Base-by-base conservation (phyloP, 495 filamentous ascomycete species). In the Trichoderma orchidacearum region DNA sequence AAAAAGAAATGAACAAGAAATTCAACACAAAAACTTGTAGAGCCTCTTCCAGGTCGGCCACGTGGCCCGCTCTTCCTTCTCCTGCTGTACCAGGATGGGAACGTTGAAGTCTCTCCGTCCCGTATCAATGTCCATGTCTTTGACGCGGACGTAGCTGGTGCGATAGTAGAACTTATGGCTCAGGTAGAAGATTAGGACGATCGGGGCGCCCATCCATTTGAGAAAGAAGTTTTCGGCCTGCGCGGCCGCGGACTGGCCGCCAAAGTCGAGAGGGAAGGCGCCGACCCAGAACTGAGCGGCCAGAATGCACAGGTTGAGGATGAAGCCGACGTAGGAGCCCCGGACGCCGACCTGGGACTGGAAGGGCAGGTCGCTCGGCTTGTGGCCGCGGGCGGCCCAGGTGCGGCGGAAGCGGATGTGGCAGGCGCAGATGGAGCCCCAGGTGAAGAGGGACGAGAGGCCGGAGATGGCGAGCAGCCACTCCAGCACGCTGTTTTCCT, bases 271-370 rank as follows among this genome's bases (percentile, higher is more conserved):
- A 1, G 93, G 93, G 59, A 85, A 87, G 15, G 88, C 85, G 29
- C 86, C 90, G 28, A 84, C 85, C 93, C 93, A 97, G 74, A 97
- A 95, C 64, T 97, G 91, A 7, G 87, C 92, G 48, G 92, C 63
- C 21, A 97, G 77, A n/a, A 98, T 84, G 9, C 95, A 72, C 27
- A 74, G 55, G 67, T 96, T 96, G 68, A 95, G 82, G 30, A 71
- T 58, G 58, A 96, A 78, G 9, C 93, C 93, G 27, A 95, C 56
- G 81, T 85, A 96, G 1, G 89, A 94, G 1, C 92, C 93, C 23
- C 81, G 65, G 1, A 94, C 73, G 53, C 93, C 93, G 1, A 85
- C 79, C 60, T 93, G 90, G 2, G 87, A 87, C 11, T 64, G 71
- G 77, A 90, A 98, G 2, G 89, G 82, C 13, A 98, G 71, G 58